These are phyloP conservation scores for Breviolum minutum DNA, from an alignment of 73 alveolate genomes.

Conservation along the genomic window DNA sequence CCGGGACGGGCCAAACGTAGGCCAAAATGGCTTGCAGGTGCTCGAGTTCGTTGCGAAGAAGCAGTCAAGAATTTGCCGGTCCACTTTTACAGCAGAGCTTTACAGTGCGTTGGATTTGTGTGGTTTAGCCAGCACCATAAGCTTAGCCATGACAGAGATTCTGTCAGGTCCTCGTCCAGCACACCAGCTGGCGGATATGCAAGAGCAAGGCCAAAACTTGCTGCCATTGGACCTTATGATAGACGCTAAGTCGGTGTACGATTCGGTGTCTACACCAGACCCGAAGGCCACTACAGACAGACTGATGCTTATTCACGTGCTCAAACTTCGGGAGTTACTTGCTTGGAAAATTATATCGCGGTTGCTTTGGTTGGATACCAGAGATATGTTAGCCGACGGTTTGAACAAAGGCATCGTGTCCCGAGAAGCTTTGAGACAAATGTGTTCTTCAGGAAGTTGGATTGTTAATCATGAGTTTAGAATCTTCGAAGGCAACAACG, in stretches of 20 bases:
- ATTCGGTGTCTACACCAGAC: background rate
- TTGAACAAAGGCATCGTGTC: conserved; percentile 23
- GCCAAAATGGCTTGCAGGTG: background rate
- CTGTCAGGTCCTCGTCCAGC: background rate
- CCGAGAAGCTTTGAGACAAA: background rate
- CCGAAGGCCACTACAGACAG: background rate
- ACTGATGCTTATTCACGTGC: background rate
- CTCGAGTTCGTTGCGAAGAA: background rate
- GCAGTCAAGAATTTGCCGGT: conserved; percentile 17
- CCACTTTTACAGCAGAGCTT: conserved; percentile 40
- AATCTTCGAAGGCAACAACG: no score
- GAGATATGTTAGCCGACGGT: conserved; percentile 19
- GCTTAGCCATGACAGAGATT: background rate
- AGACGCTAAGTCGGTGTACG: background rate
- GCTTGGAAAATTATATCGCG: background rate
- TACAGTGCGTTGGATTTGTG: background rate
- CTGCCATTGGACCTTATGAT: background rate
- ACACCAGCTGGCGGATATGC: background rate
- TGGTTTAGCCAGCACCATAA: background rate
- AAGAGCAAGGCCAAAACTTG: background rate
- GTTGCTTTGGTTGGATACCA: background rate
- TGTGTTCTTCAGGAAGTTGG: background rate
- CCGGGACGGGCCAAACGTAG: background rate
- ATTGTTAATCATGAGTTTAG: background rate
- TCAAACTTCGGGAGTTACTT: background rate